A percentile compares a stretch with the other conserved stretches of the same genome.
Conservation (phyloP, 192 early-diverging fungal species). For the Backusella macrospora region DNA sequence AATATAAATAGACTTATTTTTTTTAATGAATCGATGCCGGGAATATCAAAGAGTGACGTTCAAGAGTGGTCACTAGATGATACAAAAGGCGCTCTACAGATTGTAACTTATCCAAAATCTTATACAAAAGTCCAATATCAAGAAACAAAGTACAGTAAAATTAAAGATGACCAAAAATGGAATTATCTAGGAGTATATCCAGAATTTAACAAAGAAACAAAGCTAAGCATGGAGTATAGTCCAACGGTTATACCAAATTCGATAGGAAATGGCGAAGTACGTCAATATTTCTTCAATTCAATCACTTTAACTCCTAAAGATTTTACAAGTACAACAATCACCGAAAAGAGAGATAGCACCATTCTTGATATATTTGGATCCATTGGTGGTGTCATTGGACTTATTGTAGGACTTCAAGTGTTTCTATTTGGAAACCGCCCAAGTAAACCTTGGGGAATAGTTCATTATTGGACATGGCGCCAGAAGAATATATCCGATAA, state of each 20-base stretch:
- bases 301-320: not conserved
- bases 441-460: not conserved
- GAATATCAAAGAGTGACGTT: not conserved
- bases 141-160: not conserved
- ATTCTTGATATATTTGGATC: conserved; percentile 15
- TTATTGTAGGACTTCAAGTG: conserved; percentile 13
- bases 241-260: not conserved
- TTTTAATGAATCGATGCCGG: not conserved
- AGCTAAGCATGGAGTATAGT: not conserved
- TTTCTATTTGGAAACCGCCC: conserved; percentile 14
- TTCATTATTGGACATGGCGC: not conserved
- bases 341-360: conserved; percentile 12
- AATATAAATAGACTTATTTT: not conserved
- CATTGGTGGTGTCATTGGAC: conserved; percentile 24
- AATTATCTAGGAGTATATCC: not conserved
- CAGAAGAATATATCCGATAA: not conserved
- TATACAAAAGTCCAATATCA: not conserved
- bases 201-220: not conserved
- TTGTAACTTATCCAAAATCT: not conserved
- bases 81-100: not conserved
- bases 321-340: not conserved
- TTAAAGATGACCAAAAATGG: not conserved
- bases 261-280: too few species aligned
- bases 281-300: not conserved
- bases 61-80: not conserved